Evolutionary conservation across 352 stramenopile genomes (phyloP), one percentile per base, ranked within the genome.

Genomic region (Phytophthora vignae): DNA sequence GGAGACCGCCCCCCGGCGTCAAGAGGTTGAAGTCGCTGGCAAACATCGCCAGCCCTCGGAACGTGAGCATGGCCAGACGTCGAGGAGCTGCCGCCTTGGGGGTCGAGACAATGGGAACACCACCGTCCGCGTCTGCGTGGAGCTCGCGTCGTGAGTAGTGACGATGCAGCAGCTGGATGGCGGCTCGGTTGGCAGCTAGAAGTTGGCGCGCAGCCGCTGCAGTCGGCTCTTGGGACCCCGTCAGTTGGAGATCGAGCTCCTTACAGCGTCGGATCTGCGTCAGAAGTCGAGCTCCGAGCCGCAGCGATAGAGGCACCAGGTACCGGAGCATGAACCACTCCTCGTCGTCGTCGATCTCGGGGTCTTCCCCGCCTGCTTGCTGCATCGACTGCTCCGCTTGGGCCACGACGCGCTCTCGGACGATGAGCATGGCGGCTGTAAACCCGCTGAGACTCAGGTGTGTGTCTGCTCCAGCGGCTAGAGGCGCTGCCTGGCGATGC

Each of bases 301-400:
- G 75, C 11, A 88, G 72, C 0, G 81, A 81, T 8, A 91, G 69
- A 5, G 82, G 84, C 14, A 89, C 65, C n/a, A 91, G 55, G 46
- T 76, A 90, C 6, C 80, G 81, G 19, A 81, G 71, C 64, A 89
- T 77, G 48, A 91, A 88, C 82, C 84, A 90, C 62, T 87, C 84
- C 40, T 89, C 82, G 62, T 87, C 84, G 63, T 90, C 78, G 22
- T 90, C 79, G 42, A 90, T 90, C 53, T 87, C 78, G 5, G 65
- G 38, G 21, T 70, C 58, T 1, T 73, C 67, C 42, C 73, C 59
- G n/a, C 68, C 56, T 9, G 55, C 53, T 57, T 73, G 55, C 14
- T 77, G 64, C 54, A 64, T 64, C 11, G 71, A 70, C 19, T 86
- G 78, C 48, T 90, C 84, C n/a, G 67, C 60, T 54, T 82, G 60